Evolutionary conservation across 306 rosid genomes (phyloP), one percentile per base, ranked within the genome.

Genomic region (Ochetophila trinervis): DNA sequence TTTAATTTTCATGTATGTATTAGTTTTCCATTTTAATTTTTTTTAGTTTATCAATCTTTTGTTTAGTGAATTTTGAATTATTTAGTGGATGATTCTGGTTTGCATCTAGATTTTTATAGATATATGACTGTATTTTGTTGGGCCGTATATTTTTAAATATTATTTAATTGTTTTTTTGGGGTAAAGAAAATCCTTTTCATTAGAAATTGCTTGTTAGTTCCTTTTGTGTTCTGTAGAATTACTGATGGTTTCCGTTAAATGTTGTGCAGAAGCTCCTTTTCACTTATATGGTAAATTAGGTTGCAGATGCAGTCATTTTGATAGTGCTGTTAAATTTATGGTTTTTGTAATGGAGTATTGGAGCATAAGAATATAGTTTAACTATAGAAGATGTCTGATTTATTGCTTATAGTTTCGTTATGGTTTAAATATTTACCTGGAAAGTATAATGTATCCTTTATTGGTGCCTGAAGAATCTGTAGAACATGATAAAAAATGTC

Each of bases 41-140:
- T n/a, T n/a, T n/a, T n/a, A n/a, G n/a, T n/a, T 27, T 27, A 27
- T 27, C 32, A 27, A 4, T 27, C 9, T 65, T 32, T 27, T 35
- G 19, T 67, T 76, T 63, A 18, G 8, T 62, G 56, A 47, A 6
- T 36, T n/a, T 37, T 8, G 8, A 6, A 5, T 5, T 37, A 40
- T 40, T 40, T 40, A 40, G 3, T 40, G 45, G 45, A 40, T 8
- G 32, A 8, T 12, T 68, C 44, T 55, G 60, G 40, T 72, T 21
- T 67, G 81, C 85, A 74, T 66, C 84, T 76, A 68, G 50, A 23
- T 77, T 63, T 36, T n/a, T 63, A 13, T 68, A 24, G 49, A 27
- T 57, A 37, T 64, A 50, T 48, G 47, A 36, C 15, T n/a, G n/a
- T n/a, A n/a, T n/a, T n/a, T n/a, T n/a, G n/a, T n/a, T n/a, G n/a